Conservation (phyloP, 805 yeast genomes). For the Pichia gijzeniarum region DNA sequence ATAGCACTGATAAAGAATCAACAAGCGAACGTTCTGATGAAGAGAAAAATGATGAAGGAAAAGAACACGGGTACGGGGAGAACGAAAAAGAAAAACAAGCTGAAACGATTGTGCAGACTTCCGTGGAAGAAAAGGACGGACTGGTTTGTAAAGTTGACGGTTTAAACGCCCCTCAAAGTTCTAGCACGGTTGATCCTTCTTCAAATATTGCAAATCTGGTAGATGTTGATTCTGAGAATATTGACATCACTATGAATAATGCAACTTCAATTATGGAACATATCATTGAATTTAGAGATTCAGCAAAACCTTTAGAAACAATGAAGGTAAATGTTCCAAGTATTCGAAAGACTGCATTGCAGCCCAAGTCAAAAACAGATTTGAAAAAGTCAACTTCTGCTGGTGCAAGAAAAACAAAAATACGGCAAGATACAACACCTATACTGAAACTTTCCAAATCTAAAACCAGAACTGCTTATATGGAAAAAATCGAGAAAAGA, state of each 20-base stretch:
- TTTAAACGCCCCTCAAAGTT: too few species aligned
- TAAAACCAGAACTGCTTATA: background rate
- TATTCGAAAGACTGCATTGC: too few species aligned
- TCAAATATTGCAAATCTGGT: too few species aligned
- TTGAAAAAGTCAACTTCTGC: too few species aligned
- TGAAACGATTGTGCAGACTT: background rate
- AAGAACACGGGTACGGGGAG: background rate
- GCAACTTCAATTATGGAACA: slow-evolving; percentile 6
- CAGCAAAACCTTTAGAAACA: background rate
- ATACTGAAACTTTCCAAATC: too few species aligned
- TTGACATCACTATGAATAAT: slow-evolving; percentile 3
- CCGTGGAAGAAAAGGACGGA: background rate
- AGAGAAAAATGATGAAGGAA: background rate
- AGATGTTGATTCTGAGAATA: background rate
- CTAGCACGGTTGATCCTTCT: too few species aligned
- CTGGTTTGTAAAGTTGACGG: slow-evolving; percentile 1
- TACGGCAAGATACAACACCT: too few species aligned
- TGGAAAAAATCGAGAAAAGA: background rate
- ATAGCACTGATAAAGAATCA: background rate
- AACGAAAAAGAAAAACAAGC: background rate
- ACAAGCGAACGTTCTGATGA: background rate
- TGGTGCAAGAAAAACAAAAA: too few species aligned
- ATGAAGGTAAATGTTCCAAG: too few species aligned
- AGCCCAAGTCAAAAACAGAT: too few species aligned
- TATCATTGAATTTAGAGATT: background rate